Base-by-base conservation (phyloP, 768 basidiomycete genomes). In the Boletus fagicola region DNA sequence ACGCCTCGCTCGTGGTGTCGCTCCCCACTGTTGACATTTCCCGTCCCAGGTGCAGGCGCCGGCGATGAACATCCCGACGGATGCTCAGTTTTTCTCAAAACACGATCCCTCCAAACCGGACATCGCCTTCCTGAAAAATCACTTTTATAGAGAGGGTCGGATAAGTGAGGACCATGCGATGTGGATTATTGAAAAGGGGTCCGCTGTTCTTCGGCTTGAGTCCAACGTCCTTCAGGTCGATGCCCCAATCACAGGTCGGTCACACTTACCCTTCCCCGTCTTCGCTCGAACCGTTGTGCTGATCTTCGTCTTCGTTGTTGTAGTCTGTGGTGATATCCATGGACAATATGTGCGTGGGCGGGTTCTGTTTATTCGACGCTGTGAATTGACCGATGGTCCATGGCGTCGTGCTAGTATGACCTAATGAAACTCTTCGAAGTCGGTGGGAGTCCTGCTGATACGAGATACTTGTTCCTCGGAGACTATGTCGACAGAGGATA, bases 301-400 rank as follows among this genome's bases (percentile, higher is more conserved):
- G 30, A 65, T 57, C 22, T 36, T 20, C 38, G 20, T 56, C 55
- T 51, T 42, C 11, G 26, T 35, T 40, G 58, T 16, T n/a, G n/a
- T 65, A 94, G 93, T 94, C 38, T 98, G 96, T 72, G 97, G 96
- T 48, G 96, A 98, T 76, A 97, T 98, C 46, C 96, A 98, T 66
- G 96, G 96, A 1, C 96, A 99, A 92, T 99, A 99, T 77, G 96
- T 97, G 65, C 72, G 90, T 65, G 54, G 36, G 52, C 56, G 38
- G 44, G 51, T 55, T 47, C 38, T 54, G 56, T 52, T 52, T 20
- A 31, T 33, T 53, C 28, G 51, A 26, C 31, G 30, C 59, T 60
- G 36, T 62, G 33, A 54, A 63, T 64, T 64, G 59, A 68, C 56
- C 54, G 15, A 42, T 40, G 53, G 46, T 38, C 46, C 33, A 13